Percentiles rank a stretch among this genome's conserved stretches.
Evolutionary conservation across 2,329 filamentous ascomycete species (phyloP).

Genomic region (Sclerotinia nivalis): DNA sequence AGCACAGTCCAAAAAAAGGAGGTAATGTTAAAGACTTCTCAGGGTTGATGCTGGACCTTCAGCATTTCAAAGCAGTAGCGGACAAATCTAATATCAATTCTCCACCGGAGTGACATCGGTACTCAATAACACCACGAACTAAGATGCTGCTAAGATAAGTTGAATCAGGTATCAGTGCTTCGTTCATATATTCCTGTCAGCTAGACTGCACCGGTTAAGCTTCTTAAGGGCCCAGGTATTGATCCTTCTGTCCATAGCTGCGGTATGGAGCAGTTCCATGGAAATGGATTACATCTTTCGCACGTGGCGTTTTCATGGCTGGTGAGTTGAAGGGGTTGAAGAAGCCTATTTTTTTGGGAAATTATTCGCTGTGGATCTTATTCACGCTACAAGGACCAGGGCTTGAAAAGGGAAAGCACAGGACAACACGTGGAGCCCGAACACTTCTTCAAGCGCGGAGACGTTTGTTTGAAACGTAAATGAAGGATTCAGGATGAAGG

Average conservation of each 20-base stretch:
- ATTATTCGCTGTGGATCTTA: background rate
- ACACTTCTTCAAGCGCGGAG: constrained; percentile 8
- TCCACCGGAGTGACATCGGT: constrained; percentile 3
- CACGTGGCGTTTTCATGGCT: constrained; percentile 16
- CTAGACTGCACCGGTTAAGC: background rate
- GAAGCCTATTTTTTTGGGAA: background rate
- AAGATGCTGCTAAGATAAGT: constrained; percentile 11
- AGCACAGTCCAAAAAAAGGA: background rate
- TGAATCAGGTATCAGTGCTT: constrained; percentile 6
- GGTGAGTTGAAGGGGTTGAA: background rate
- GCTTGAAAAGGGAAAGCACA: background rate
- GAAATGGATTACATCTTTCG: background rate
- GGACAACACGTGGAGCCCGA: background rate
- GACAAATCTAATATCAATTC: background rate
- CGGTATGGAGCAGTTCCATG: background rate
- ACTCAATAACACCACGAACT: background rate
- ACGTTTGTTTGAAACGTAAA: constrained; percentile 9
- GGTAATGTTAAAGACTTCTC: background rate
- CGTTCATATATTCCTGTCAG: constrained; percentile 3
- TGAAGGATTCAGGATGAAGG: constrained; percentile 18
- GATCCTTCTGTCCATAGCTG: constrained; percentile 7
- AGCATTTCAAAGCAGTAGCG: background rate
- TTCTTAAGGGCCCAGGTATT: background rate
- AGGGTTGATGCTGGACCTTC: background rate
- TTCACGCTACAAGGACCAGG: constrained; percentile 13